Evolutionary conservation across 805 yeast genomes (phyloP).

Genomic region (Wickerhamomyces canadensis): DNA sequence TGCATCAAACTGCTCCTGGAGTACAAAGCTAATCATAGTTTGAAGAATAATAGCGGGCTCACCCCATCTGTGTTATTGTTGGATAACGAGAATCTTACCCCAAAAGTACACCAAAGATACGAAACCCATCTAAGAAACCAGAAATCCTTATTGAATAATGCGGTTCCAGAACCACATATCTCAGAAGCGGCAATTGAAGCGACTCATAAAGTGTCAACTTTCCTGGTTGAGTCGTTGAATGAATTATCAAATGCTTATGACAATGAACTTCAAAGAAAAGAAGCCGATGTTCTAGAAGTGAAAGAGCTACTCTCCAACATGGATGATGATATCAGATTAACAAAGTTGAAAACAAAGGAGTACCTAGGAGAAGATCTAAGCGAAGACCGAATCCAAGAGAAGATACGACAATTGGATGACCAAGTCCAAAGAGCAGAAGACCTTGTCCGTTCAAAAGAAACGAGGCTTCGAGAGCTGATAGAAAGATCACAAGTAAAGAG

Average conservation of each 20-base stretch:
- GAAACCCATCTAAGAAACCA: slow-evolving; percentile 17
- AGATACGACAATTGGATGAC: slow-evolving; percentile 8
- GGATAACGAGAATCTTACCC: slow-evolving; percentile 21
- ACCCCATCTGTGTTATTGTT: slow-evolving; percentile 22
- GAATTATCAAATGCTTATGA: slow-evolving; percentile 49
- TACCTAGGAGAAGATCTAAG: slow-evolving; percentile 14
- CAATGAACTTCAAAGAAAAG: slow-evolving; percentile 47
- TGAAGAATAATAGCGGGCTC: slow-evolving; percentile 31
- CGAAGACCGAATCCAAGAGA: slow-evolving; percentile 9
- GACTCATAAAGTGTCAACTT: slow-evolving; percentile 43
- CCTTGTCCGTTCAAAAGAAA: slow-evolving; percentile 20
- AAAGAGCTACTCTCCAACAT: slow-evolving; percentile 35
- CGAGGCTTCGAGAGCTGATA: slow-evolving; percentile 19
- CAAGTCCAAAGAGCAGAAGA: slow-evolving; percentile 18
- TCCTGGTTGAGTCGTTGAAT: slow-evolving; percentile 43
- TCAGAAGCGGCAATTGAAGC: slow-evolving; percentile 53
- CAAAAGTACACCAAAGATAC: slow-evolving; percentile 20
- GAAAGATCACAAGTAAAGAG: slow-evolving; percentile 26
- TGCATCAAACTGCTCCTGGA: slow-evolving; percentile 44
- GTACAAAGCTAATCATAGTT: slow-evolving; percentile 40
- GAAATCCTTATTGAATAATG: slow-evolving; percentile 2
- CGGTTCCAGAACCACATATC: slow-evolving; percentile 33
- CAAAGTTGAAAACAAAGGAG: slow-evolving; percentile 22
- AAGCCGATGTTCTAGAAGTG: slow-evolving; percentile 46
- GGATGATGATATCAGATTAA: slow-evolving; percentile 34